Evolutionary conservation across 2,329 filamentous ascomycete genomes (phyloP).

Genomic region (Gnomoniopsis sp.): DNA sequence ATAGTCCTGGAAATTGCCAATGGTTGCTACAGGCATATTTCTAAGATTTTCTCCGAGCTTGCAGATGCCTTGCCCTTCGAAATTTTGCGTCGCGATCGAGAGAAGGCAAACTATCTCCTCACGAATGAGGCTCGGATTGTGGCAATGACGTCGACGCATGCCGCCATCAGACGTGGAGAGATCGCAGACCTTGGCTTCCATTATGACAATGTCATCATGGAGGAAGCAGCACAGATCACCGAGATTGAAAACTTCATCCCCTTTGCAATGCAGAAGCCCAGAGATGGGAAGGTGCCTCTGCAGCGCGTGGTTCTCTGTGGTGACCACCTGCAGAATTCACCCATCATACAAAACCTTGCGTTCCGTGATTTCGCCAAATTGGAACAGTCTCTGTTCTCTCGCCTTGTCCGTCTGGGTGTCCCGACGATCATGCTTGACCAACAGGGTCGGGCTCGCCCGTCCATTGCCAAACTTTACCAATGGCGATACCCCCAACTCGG

Average conservation of each 20-base stretch:
- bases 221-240: slow-evolving; percentile 96
- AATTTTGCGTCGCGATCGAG: slow-evolving; percentile 80
- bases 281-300: slow-evolving; percentile 68
- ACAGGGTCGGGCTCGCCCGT: slow-evolving; percentile 85
- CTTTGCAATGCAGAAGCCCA: slow-evolving; percentile 81
- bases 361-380: slow-evolving; percentile 95
- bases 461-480: slow-evolving; percentile 83
- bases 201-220: slow-evolving; percentile 97
- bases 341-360: slow-evolving; percentile 89
- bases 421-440: slow-evolving; percentile 86
- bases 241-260: slow-evolving; percentile 98
- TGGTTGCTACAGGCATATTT: slow-evolving; percentile 85
- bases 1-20: slow-evolving; percentile 70
- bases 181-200: slow-evolving; percentile 91
- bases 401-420: slow-evolving; percentile 87
- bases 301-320: slow-evolving; percentile 90
- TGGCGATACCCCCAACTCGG: slow-evolving; percentile 86
- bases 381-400: slow-evolving; percentile 91
- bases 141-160: slow-evolving; percentile 98
- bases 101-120: slow-evolving; percentile 94
- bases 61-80: slow-evolving; percentile 95
- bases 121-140: slow-evolving; percentile 96
- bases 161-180: slow-evolving; percentile 87
- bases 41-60: slow-evolving; percentile 86
- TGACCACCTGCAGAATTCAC: slow-evolving; percentile 95